A percentile compares a stretch with the other conserved stretches of the same genome.
phyloP scores from a whole-genome alignment of 495 filamentous ascomycete species.

The Evernia prunastri region DNA sequence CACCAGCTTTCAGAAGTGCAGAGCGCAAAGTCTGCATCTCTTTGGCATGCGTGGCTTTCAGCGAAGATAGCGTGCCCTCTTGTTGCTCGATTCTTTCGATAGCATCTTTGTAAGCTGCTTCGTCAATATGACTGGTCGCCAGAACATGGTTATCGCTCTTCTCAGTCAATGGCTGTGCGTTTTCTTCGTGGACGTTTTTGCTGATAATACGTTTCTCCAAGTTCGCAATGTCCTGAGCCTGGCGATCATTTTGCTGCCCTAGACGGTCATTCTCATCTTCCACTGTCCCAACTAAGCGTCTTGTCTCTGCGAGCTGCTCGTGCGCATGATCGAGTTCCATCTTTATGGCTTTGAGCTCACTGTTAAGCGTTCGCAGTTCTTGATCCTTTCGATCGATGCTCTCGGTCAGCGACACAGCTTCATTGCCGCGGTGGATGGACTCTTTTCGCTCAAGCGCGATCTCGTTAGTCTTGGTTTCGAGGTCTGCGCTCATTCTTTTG shows the following conservation, averaged over 20 bases:
- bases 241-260: slow-evolving; percentile 24
- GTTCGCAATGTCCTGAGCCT: slow-evolving; percentile 15
- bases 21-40: slow-evolving; percentile 38
- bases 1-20: slow-evolving; percentile 35
- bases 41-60: slow-evolving; percentile 40
- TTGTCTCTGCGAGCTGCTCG: slow-evolving; percentile 39
- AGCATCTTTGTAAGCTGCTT: slow-evolving; percentile 37
- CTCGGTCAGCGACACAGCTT: slow-evolving; percentile 35
- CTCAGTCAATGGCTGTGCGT: slow-evolving; percentile 7
- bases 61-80: slow-evolving; percentile 34
- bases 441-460: slow-evolving; percentile 31
- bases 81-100: slow-evolving; percentile 39
- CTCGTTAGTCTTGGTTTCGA: slow-evolving; percentile 16
- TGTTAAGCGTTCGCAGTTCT: slow-evolving; percentile 29
- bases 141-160: not conserved
- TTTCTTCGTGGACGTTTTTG: slow-evolving; percentile 35
- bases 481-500: slow-evolving; percentile 9
- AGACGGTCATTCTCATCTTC: slow-evolving; percentile 44
- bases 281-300: slow-evolving; percentile 40
- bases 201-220: slow-evolving; percentile 27
- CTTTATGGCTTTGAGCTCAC: slow-evolving; percentile 26
- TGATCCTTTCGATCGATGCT: slow-evolving; percentile 40
- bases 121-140: slow-evolving; percentile 16
- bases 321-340: slow-evolving; percentile 25
- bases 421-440: slow-evolving; percentile 34